Conservation (phyloP, 768 basidiomycete genomes). For the Termitomyces bulborhizus region DNA sequence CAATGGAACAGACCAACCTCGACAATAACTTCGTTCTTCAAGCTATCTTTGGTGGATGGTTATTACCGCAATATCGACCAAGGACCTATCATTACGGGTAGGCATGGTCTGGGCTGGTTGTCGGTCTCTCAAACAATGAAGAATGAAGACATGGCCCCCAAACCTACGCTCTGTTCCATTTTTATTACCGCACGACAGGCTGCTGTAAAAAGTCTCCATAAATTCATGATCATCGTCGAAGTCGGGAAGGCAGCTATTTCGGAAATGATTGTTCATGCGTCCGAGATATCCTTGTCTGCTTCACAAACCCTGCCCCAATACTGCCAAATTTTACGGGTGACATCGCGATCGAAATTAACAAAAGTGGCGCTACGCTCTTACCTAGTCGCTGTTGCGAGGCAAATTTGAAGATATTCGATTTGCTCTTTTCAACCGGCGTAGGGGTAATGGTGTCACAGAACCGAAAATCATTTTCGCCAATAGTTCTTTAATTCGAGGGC, state of each 20-base stretch:
- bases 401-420: slow-evolving; percentile 15
- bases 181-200: background rate
- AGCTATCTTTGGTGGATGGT: background rate
- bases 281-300: background rate
- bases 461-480: slow-evolving; percentile 13
- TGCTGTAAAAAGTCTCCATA: background rate
- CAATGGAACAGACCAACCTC: background rate
- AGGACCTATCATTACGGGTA: background rate
- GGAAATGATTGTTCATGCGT: background rate
- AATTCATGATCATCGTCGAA: background rate
- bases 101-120: slow-evolving; percentile 10
- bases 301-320: background rate
- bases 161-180: slow-evolving; percentile 2
- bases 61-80: background rate
- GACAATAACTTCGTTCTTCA: background rate
- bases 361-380: background rate
- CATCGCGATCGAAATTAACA: background rate
- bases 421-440: slow-evolving; percentile 13
- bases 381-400: slow-evolving; percentile 7
- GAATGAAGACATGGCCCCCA: background rate
- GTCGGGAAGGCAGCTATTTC: background rate
- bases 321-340: slow-evolving; percentile 1
- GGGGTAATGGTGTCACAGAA: background rate
- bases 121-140: background rate
- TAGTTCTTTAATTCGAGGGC: slow-evolving; percentile 9